These are phyloP conservation scores for Penicillium vulpinum DNA, from an alignment of 2,329 filamentous ascomycete genomes.

Conservation along the genomic window DNA sequence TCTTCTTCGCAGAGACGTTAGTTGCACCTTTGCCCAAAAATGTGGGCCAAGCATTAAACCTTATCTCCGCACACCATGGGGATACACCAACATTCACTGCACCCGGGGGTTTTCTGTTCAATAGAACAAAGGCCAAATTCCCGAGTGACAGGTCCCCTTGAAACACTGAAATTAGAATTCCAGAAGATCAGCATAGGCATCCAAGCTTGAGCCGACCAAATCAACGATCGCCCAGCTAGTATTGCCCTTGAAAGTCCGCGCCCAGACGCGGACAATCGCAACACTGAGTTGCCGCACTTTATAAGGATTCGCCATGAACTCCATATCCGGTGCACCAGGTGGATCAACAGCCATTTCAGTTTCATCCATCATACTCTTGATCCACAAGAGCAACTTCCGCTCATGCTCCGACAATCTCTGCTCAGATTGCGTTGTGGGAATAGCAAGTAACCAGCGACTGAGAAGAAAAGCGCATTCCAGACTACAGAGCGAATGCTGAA, in stretches of 20 bases:
- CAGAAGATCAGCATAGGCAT: conserved; percentile 49
- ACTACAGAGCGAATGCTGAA: conserved; percentile 56
- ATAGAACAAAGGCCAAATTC: not conserved
- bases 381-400: conserved; percentile 49
- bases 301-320: conserved; percentile 45
- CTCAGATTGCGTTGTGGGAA: conserved; percentile 45
- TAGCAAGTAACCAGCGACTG: conserved; percentile 48
- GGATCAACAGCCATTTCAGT: conserved; percentile 48
- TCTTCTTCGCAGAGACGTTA: conserved; percentile 4
- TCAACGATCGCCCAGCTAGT: conserved; percentile 52
- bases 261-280: conserved; percentile 51
- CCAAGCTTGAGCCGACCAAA: conserved; percentile 47
- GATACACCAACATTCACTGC: not conserved
- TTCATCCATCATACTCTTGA: conserved; percentile 53
- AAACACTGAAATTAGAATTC: conserved; percentile 25
- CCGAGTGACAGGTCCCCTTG: not conserved
- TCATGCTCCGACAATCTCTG: conserved; percentile 49
- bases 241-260: conserved; percentile 49
- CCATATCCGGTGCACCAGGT: conserved; percentile 40
- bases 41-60: not conserved
- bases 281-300: conserved; percentile 50
- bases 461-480: conserved; percentile 55
- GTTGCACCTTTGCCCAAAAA: conserved; percentile 13
- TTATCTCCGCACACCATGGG: not conserved
- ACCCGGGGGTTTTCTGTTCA: not conserved